Evolutionary conservation across 225 moss, liverwort and hornwort species (phyloP), one percentile per base, ranked within the genome.

Genomic region (Marchantia polymorpha): DNA sequence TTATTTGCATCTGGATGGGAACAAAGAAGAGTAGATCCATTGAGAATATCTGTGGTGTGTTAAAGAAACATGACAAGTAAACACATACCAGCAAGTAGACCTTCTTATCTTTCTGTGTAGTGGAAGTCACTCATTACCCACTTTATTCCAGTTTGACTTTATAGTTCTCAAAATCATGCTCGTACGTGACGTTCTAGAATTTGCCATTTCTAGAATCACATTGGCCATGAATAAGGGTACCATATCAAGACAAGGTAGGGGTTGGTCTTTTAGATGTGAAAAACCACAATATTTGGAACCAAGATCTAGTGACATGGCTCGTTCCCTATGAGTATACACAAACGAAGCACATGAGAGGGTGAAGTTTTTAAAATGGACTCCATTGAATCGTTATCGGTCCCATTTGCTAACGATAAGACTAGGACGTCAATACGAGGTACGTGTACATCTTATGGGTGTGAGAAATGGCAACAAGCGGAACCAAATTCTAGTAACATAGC

Each of bases 31-130:
- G 76, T 58, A 29, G 90, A 88, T 23, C 93, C 91, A 68, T 83
- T 87, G 52, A 65, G 84, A 9, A 91, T 87, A 84, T 95, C 95
- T 93, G 84, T 71, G 70, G 22, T 50, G 77, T 76, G 73, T 74
- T 25, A 85, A 20, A 46, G 70, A 19, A 61, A 54, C 54, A 14
- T 53, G 26, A 11, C 52, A 8, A 29, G n/a, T 26, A 15, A 8
- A 25, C 10, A 39, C 31, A 55, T 60, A 46, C 2, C 19, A 30
- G 26, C 26, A 59, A 59, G 20, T 70, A 16, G 13, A 31, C 47
- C 31, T 16, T 16, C 7, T 12, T 20, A 8, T 31, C 14, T 25
- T 47, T n/a, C 27, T 29, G 20, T 20, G 3, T 65, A 11, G 10
- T 29, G 2, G n/a, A 65, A 65, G 11, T 65, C 26, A 27, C 65